phyloP scores from a whole-genome alignment of 768 basidiomycete genomes.

The Pleurotus djamor region DNA sequence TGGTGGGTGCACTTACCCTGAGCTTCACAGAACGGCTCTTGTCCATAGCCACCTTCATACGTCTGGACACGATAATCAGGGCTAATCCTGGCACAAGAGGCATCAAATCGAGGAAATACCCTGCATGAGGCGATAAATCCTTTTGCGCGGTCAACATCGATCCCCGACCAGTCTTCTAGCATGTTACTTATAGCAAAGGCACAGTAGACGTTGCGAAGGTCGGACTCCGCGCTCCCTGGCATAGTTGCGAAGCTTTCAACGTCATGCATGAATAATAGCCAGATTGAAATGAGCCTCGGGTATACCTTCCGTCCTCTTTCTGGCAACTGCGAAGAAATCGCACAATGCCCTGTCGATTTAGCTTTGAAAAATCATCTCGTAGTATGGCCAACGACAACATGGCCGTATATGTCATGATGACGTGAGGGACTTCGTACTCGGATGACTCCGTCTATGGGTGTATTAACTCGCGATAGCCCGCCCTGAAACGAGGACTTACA shows the following conservation, averaged over 20 bases:
- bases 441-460: constrained; percentile 31
- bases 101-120: constrained; percentile 35
- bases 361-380: constrained; percentile 73
- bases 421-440: constrained; percentile 69
- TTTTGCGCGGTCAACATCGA: constrained; percentile 61
- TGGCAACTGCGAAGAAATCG: constrained; percentile 73
- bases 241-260: constrained; percentile 62
- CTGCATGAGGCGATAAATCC: constrained; percentile 69
- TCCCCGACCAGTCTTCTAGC: constrained; percentile 75
- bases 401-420: constrained; percentile 95
- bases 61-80: constrained; percentile 44
- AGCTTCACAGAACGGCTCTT: constrained; percentile 78
- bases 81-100: not conserved
- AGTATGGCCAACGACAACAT: constrained; percentile 81
- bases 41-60: constrained; percentile 92
- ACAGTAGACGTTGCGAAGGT: constrained; percentile 83
- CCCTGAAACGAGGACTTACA: constrained; percentile 11
- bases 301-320: constrained; percentile 79
- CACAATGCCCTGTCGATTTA: constrained; percentile 71
- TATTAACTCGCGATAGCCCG: constrained; percentile 1
- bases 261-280: not conserved
- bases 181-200: constrained; percentile 83
- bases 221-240: constrained; percentile 68
- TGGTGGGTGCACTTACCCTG: constrained; percentile 51
- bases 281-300: constrained; percentile 1